phyloP scores from a whole-genome alignment of 352 stramenopile species.

The Lagenidium sp. region DNA sequence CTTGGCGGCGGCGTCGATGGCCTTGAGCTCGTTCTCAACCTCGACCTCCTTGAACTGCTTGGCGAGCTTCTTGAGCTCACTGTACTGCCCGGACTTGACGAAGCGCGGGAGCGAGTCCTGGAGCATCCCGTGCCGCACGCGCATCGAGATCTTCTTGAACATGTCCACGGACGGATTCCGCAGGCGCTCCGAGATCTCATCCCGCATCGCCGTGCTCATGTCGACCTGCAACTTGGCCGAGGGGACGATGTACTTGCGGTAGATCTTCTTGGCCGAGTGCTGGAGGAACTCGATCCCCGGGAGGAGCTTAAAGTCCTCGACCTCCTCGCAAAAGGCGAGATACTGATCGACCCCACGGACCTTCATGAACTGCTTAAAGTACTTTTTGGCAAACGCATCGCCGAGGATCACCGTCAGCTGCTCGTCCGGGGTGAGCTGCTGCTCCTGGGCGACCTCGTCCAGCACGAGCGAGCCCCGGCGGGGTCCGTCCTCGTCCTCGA shows the following conservation, averaged over 20 bases:
- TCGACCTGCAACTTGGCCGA: conserved; percentile 72
- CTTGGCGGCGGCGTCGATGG: conserved; percentile 56
- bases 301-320: conserved; percentile 72
- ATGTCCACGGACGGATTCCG: conserved; percentile 72
- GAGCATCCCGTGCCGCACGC: conserved; percentile 61
- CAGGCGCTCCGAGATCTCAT: conserved; percentile 59
- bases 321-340: conserved; percentile 67
- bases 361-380: conserved; percentile 70
- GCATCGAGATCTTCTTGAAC: conserved; percentile 70
- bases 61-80: conserved; percentile 40
- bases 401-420: conserved; percentile 33
- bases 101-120: conserved; percentile 73
- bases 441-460: conserved; percentile 2
- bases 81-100: conserved; percentile 62
- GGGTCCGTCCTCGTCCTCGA: not conserved
- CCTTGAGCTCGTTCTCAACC: conserved; percentile 37
- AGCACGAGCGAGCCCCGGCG: conserved; percentile 12
- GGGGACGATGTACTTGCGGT: conserved; percentile 76
- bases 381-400: conserved; percentile 59
- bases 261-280: conserved; percentile 81
- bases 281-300: conserved; percentile 79
- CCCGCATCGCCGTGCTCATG: conserved; percentile 74
- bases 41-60: conserved; percentile 16
- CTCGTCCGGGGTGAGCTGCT: conserved; percentile 32
- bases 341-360: conserved; percentile 51